Evolutionary conservation across 2,329 filamentous ascomycete genomes (phyloP).

Genomic region (Calonectria hawksworthii): DNA sequence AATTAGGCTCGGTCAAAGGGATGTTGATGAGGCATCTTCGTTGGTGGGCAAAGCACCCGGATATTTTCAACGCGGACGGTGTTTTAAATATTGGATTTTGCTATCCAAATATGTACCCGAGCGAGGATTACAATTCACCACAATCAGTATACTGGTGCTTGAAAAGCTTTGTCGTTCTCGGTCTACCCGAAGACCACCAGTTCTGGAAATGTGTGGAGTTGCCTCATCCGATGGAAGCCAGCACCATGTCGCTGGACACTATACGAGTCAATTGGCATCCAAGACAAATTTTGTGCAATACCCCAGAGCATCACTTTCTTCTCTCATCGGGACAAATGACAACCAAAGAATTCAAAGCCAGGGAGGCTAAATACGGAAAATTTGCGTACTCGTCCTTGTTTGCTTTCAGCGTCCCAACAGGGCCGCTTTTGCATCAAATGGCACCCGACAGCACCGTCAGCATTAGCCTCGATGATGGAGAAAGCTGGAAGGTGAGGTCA

Average conservation of each 20-base stretch:
- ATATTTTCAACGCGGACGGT: conserved; percentile 62
- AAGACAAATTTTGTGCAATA: conserved; percentile 58
- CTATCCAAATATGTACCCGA: conserved; percentile 64
- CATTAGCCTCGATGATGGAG: conserved; percentile 41
- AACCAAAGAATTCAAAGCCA: conserved; percentile 25
- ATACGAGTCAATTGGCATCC: conserved; percentile 40
- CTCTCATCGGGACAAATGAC: conserved; percentile 32
- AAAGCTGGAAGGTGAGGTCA: conserved; percentile 42
- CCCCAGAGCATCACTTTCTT: conserved; percentile 28
- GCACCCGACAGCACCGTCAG: conserved; percentile 45
- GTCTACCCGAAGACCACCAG: conserved; percentile 46
- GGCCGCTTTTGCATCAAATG: conserved; percentile 40
- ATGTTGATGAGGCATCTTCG: conserved; percentile 63
- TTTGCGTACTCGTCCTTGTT: conserved; percentile 61
- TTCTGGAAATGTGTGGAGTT: conserved; percentile 32
- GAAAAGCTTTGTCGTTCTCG: conserved; percentile 61
- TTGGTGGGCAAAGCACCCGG: conserved; percentile 58
- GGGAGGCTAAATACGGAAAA: conserved; percentile 57
- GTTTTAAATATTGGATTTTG: conserved; percentile 60
- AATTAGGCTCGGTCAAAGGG: conserved; percentile 59
- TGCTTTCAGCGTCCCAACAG: conserved; percentile 55
- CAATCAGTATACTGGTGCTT: conserved; percentile 69
- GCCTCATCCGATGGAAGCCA: conserved; percentile 19
- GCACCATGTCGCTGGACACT: not conserved
- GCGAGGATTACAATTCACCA: conserved; percentile 68